Evolutionary conservation across 1,139 yeast species (phyloP).

Genomic region (Saccharomycopsis hybrid): DNA sequence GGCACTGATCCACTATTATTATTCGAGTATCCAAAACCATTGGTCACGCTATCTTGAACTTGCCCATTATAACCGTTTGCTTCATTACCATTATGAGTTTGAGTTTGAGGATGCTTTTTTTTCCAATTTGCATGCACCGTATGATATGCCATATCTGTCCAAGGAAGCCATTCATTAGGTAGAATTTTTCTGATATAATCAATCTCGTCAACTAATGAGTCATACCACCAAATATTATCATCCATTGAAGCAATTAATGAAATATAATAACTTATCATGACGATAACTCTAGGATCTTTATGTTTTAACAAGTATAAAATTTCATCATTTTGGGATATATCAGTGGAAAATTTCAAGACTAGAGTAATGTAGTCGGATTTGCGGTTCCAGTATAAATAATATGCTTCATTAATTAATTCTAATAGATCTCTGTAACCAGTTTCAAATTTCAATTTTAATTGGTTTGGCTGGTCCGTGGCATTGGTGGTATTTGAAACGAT

Average conservation of each 20-base stretch:
- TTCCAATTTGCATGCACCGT: neutral
- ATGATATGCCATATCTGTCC: constrained; percentile 2
- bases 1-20: too few species aligned
- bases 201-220: neutral
- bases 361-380: constrained; percentile 1
- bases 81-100: too few species aligned
- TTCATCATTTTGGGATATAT: constrained; percentile 3
- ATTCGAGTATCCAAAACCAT: too few species aligned
- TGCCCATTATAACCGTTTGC: too few species aligned
- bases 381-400: neutral
- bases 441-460: neutral
- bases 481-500: neutral
- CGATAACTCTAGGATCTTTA: constrained; percentile 12
- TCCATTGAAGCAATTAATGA: constrained; percentile 2
- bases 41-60: too few species aligned
- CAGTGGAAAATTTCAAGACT: constrained; percentile 1
- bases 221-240: constrained; percentile 11
- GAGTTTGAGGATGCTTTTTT: too few species aligned
- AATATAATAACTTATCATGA: constrained; percentile 8
- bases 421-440: constrained; percentile 2
- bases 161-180: constrained; percentile 9
- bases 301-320: constrained; percentile 8
- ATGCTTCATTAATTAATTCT: neutral
- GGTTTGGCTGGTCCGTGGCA: neutral
- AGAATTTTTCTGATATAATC: constrained; percentile 3